phyloP scores from a whole-genome alignment of 371 early-diverging fungal species.

The Mortierella sp. region DNA sequence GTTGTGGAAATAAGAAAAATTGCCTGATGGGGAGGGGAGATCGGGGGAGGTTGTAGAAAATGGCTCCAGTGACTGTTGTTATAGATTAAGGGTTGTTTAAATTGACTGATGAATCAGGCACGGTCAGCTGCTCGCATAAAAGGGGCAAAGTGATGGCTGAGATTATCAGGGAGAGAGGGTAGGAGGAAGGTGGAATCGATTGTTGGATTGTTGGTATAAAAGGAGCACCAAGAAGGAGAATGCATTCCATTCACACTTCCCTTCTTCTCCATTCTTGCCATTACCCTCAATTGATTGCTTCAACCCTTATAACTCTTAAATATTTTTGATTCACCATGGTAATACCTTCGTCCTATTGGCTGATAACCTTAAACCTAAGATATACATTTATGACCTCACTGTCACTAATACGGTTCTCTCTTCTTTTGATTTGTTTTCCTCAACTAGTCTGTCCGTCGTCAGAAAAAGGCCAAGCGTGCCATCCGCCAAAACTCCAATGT shows the following conservation, averaged over 20 bases:
- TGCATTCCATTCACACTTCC: neutral
- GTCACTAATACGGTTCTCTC: neutral
- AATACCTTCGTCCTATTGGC: constrained; percentile 3
- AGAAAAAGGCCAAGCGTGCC: constrained; percentile 88
- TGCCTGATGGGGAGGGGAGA: neutral
- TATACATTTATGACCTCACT: neutral
- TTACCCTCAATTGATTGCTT: neutral
- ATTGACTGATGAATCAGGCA: neutral
- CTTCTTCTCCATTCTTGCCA: neutral
- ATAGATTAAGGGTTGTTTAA: neutral
- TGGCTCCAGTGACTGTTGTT: neutral
- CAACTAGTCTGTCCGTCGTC: constrained; percentile 57
- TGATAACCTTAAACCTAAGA: neutral
- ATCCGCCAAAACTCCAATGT: constrained; percentile 98
- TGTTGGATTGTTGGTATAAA: neutral
- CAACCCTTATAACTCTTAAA: neutral
- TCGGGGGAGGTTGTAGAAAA: neutral
- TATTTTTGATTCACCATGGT: constrained; percentile 1
- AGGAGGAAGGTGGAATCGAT: neutral
- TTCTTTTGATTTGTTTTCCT: neutral
- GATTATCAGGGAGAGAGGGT: no score
- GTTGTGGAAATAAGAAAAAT: neutral
- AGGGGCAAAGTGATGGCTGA: neutral
- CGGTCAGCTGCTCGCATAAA: neutral
- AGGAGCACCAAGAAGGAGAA: neutral